These are phyloP conservation scores for Allium sativum DNA, from an alignment of 106 monocot genomes.

Conservation along the genomic window DNA sequence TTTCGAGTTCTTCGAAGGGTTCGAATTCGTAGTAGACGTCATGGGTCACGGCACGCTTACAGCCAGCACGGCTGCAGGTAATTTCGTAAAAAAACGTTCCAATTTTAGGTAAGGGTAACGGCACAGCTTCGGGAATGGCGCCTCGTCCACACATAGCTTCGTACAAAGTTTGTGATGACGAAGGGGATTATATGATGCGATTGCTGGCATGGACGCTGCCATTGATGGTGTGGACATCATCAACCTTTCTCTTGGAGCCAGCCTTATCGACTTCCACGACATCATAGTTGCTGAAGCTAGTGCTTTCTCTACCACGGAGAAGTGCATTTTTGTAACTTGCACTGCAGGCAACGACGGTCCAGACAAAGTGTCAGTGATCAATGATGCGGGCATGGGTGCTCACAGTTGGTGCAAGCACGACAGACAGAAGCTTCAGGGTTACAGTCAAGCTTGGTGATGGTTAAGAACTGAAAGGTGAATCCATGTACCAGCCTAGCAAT, in stretches of 20 bases:
- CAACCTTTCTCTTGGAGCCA: conserved; percentile 10
- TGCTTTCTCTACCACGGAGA: conserved; percentile 12
- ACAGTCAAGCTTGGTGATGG: conserved; percentile 27
- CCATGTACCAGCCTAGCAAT: conserved; percentile 8
- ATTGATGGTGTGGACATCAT: conserved; percentile 22
- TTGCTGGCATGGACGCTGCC: conserved; percentile 22
- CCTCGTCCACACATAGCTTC: conserved; percentile 17
- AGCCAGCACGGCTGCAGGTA: conserved; percentile 29
- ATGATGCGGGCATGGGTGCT: conserved; percentile 29
- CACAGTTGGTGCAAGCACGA: conserved; percentile 27
- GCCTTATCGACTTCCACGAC: not conserved
- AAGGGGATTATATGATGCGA: not conserved
- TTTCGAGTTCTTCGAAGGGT: not conserved
- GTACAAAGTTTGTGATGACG: conserved; percentile 16
- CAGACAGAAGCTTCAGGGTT: conserved; percentile 18
- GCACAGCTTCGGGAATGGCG: conserved; percentile 15
- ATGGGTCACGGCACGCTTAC: conserved; percentile 33
- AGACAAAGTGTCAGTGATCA: not conserved
- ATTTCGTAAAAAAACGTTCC: conserved; percentile 13
- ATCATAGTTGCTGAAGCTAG: conserved; percentile 12
- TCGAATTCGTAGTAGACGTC: conserved; percentile 3
- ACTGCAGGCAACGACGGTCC: conserved; percentile 24
- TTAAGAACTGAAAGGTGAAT: conserved; percentile 17
- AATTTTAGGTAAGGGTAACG: conserved; percentile 5
- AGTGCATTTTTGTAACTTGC: conserved; percentile 13